A percentile compares a stretch with the other conserved stretches of the same genome.
These are phyloP conservation scores for Hyphopichia homilentoma DNA, from an alignment of 805 yeast species.

Conservation along the genomic window DNA sequence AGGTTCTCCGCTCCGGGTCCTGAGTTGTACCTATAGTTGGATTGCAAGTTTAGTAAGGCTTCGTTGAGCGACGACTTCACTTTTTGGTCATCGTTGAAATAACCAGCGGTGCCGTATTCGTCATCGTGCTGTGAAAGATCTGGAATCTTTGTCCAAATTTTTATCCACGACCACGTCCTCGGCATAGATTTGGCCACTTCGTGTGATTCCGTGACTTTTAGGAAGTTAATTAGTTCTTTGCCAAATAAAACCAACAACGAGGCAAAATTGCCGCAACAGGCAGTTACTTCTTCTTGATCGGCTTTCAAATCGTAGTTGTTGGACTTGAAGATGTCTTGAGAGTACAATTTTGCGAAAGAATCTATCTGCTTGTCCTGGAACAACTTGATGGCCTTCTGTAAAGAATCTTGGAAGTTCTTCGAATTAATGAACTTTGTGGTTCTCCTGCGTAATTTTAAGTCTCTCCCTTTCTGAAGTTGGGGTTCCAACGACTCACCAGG, in stretches of 20 bases:
- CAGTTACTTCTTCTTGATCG: constrained; percentile 78
- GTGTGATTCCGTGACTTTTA: constrained; percentile 42
- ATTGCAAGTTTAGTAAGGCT: constrained; percentile 28
- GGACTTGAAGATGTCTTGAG: constrained; percentile 47
- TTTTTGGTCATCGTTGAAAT: too few relatives aligned
- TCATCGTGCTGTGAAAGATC: constrained; percentile 7
- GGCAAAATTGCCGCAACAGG: constrained; percentile 78
- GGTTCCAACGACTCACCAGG: background rate
- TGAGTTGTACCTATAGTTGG: constrained; percentile 16
- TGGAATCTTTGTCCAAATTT: constrained; percentile 40
- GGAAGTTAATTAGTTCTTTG: constrained; percentile 48
- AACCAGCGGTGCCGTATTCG: constrained; percentile 5
- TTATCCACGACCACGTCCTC: constrained; percentile 50
- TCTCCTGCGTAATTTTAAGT: constrained; percentile 1
- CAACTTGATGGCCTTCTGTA: constrained; percentile 49
- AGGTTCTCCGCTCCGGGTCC: background rate
- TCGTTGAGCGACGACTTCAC: constrained; percentile 21
- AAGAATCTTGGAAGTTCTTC: constrained; percentile 42
- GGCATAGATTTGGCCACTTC: constrained; percentile 12
- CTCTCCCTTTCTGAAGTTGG: background rate
- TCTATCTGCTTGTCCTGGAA: constrained; percentile 54
- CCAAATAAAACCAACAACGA: constrained; percentile 62
- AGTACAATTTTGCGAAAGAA: constrained; percentile 57
- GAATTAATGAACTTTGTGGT: constrained; percentile 35
- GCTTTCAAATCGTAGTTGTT: constrained; percentile 39